Conservation (phyloP, 192 early-diverging fungal genomes). For the Gryganskiella cystojenkinii region DNA sequence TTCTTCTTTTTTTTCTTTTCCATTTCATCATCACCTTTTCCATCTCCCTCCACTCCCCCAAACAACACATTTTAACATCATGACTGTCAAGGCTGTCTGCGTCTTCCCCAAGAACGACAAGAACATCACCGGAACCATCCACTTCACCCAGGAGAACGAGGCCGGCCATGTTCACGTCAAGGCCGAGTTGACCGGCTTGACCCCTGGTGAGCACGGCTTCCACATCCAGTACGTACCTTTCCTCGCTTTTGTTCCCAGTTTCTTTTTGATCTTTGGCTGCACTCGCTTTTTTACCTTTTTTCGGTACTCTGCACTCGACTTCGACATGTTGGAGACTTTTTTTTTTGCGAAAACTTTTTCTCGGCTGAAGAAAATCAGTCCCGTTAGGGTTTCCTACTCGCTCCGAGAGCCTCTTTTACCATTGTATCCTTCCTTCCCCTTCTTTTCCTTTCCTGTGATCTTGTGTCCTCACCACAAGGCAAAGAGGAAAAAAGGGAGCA, state of each 20-base stretch:
- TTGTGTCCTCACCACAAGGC: background rate
- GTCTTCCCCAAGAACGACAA: conserved; percentile 77
- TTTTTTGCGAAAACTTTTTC: background rate
- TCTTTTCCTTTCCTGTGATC: background rate
- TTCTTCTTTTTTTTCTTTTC: conserved; percentile 17
- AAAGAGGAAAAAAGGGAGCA: background rate
- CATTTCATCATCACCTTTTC: conserved; percentile 32
- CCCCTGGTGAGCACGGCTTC: conserved; percentile 85
- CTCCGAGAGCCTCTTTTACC: conserved; percentile 4
- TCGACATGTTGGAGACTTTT: too few relatives aligned
- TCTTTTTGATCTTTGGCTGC: too few relatives aligned
- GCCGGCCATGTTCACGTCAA: conserved; percentile 64
- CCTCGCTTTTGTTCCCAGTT: background rate
- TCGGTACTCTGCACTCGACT: too few relatives aligned
- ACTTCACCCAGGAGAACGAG: conserved; percentile 75
- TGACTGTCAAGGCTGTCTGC: conserved; percentile 87
- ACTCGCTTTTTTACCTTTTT: too few relatives aligned
- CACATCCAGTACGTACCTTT: conserved; percentile 74
- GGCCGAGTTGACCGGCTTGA: conserved; percentile 69
- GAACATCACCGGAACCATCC: conserved; percentile 75
- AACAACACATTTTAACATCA: conserved; percentile 39
- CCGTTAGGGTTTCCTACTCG: conserved; percentile 23
- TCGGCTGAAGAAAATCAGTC: background rate
- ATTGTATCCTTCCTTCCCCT: background rate
- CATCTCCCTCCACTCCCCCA: conserved; percentile 9